phyloP scores from a whole-genome alignment of 139 green algal species.

The Coccomyxa sp. region DNA sequence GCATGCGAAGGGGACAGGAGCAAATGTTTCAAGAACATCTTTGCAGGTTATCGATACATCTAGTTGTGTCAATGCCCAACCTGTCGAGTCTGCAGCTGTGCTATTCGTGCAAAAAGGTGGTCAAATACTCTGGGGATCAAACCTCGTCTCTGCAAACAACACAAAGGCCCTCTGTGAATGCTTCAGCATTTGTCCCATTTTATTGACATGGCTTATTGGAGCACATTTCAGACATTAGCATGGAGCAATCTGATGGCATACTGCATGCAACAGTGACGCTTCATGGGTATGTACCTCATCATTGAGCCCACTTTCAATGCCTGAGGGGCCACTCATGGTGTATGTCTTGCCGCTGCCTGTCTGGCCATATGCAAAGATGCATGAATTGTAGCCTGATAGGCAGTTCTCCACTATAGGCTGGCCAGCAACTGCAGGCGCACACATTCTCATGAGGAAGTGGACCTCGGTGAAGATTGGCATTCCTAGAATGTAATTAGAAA shows the following conservation, averaged over 20 bases:
- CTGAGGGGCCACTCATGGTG: conserved; percentile 60
- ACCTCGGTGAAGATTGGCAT: background rate
- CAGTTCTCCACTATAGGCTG: conserved; percentile 50
- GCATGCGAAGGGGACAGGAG: no score
- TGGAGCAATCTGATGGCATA: no score
- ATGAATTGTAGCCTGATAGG: conserved; percentile 44
- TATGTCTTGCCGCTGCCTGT: conserved; percentile 78
- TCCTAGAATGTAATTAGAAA: no score
- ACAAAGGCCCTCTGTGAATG: background rate
- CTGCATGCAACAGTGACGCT: no score
- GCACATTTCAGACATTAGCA: no score
- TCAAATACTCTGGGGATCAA: conserved; percentile 80
- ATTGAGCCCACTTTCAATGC: no score
- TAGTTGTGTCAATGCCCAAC: no score
- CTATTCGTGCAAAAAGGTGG: conserved; percentile 74
- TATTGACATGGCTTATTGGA: no score
- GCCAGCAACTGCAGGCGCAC: conserved; percentile 32
- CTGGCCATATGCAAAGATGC: conserved; percentile 60
- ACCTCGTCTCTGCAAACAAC: conserved; percentile 41
- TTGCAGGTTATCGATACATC: no score
- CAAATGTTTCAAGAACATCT: no score
- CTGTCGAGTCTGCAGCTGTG: conserved; percentile 19
- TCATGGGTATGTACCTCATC: no score
- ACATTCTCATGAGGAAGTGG: background rate
- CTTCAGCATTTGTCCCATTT: no score